phyloP scores from a whole-genome alignment of 805 yeast species.

The Spencermartinsiella europaea region DNA sequence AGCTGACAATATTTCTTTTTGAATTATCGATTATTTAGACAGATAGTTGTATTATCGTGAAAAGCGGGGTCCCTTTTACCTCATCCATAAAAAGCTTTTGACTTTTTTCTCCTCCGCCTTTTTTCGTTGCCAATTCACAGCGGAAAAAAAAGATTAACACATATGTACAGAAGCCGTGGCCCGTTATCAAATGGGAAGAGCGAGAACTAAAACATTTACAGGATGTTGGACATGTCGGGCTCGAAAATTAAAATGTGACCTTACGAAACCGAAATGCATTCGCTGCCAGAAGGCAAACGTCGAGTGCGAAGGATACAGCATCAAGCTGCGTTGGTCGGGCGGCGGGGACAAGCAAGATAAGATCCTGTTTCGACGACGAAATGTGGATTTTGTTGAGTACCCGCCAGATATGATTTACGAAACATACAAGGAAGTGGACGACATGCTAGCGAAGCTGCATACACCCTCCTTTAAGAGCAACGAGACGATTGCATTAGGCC shows the following conservation, averaged over 20 bases:
- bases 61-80: too few species aligned
- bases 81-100: too few species aligned
- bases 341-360: slow-evolving; percentile 29
- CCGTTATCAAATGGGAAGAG: slow-evolving; percentile 10
- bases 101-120: too few species aligned
- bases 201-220: slow-evolving; percentile 65
- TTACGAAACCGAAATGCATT: slow-evolving; percentile 62
- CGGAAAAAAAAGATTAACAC: too few species aligned
- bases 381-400: slow-evolving; percentile 55
- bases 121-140: too few species aligned
- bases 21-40: too few species aligned
- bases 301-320: slow-evolving; percentile 76
- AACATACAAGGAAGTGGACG: slow-evolving; percentile 80
- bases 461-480: slow-evolving; percentile 38
- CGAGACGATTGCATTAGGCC: slow-evolving; percentile 58
- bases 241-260: slow-evolving; percentile 76
- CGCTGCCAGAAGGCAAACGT: slow-evolving; percentile 64
- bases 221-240: slow-evolving; percentile 88
- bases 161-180: too few species aligned
- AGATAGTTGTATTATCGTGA: too few species aligned
- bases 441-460: slow-evolving; percentile 54
- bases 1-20: too few species aligned
- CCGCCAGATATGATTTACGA: slow-evolving; percentile 52
- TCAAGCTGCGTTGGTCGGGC: slow-evolving; percentile 70
- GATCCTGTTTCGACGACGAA: slow-evolving; percentile 55